A percentile compares a stretch with the other conserved stretches of the same genome.
Conservation (phyloP, 495 filamentous ascomycete species). For the Tuber magnatum region DNA sequence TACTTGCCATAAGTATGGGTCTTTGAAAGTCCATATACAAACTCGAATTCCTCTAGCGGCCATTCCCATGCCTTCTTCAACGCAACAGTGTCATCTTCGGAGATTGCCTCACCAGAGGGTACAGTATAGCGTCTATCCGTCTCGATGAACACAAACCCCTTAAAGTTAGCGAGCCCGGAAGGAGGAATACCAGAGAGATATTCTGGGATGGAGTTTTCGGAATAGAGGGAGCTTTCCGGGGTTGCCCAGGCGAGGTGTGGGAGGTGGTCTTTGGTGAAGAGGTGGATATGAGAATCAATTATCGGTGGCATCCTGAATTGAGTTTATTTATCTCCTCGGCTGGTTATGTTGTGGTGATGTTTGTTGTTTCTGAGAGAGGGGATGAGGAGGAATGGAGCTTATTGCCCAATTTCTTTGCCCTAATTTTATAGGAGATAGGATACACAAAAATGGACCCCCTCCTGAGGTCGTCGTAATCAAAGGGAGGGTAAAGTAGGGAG, state of each 20-base stretch:
- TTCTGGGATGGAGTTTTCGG: slow-evolving; percentile 57
- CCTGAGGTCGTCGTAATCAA: not conserved
- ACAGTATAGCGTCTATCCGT: slow-evolving; percentile 53
- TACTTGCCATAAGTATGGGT: not conserved
- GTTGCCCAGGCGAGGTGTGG: slow-evolving; percentile 58
- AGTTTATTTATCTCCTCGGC: not conserved
- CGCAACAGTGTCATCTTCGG: slow-evolving; percentile 2
- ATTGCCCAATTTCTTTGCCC: not conserved
- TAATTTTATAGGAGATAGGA: not conserved
- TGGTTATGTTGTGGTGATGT: not conserved
- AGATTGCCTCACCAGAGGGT: slow-evolving; percentile 43
- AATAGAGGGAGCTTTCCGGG: slow-evolving; percentile 51
- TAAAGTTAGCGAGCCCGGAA: slow-evolving; percentile 23
- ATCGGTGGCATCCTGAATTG: slow-evolving; percentile 36
- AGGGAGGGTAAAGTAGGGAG: not conserved
- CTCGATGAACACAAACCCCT: slow-evolving; percentile 75
- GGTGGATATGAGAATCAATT: slow-evolving; percentile 84
- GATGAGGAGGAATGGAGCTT: not conserved
- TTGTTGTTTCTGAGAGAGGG: not conserved
- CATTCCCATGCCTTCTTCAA: slow-evolving; percentile 36
- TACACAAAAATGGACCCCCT: not conserved
- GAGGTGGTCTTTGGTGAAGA: slow-evolving; percentile 62
- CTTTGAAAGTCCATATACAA: slow-evolving; percentile 51
- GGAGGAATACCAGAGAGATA: slow-evolving; percentile 42
- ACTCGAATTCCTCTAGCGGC: slow-evolving; percentile 64